These are phyloP conservation scores for Phragmites australis DNA, from an alignment of 176 grass and related monocot genomes.

Conservation along the genomic window DNA sequence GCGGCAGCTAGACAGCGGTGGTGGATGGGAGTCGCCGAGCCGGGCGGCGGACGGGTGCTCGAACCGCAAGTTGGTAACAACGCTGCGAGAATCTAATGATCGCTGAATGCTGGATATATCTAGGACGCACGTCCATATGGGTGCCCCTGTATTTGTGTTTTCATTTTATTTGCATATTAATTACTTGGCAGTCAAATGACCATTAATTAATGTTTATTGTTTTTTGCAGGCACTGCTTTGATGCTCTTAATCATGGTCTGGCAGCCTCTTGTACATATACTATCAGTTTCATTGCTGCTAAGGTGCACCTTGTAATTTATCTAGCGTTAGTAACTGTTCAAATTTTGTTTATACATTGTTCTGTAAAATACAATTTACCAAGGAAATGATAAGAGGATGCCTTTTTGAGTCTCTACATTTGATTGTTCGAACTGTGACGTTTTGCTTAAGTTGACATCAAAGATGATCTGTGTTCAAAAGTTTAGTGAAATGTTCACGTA, in stretches of 20 bases:
- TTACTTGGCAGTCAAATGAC: conserved; percentile 18
- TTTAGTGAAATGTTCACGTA: conserved; percentile 3
- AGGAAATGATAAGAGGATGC: conserved; percentile 6
- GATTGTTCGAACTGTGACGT: conserved; percentile 15
- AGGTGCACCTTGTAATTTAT: conserved; percentile 54
- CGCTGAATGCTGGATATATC: no score
- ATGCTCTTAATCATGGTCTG: conserved; percentile 92
- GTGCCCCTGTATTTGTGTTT: no score
- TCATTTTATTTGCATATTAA: conserved; percentile 18
- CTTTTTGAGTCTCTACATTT: not conserved
- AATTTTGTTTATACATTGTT: conserved; percentile 18
- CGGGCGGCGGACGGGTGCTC: no score
- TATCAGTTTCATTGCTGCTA: conserved; percentile 67
- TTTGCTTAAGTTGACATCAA: conserved; percentile 12
- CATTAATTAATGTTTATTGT: conserved; percentile 2
- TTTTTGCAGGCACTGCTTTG: conserved; percentile 67
- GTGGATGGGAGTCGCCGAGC: no score
- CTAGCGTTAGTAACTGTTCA: conserved; percentile 7
- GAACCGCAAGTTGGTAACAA: no score
- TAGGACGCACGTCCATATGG: no score
- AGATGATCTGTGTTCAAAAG: not conserved
- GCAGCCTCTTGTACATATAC: conserved; percentile 61
- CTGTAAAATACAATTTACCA: not conserved
- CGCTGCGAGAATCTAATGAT: no score
- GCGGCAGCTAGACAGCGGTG: no score